These are phyloP conservation scores for Psilocybe cyanescens DNA, from an alignment of 768 basidiomycete species.

Conservation along the genomic window DNA sequence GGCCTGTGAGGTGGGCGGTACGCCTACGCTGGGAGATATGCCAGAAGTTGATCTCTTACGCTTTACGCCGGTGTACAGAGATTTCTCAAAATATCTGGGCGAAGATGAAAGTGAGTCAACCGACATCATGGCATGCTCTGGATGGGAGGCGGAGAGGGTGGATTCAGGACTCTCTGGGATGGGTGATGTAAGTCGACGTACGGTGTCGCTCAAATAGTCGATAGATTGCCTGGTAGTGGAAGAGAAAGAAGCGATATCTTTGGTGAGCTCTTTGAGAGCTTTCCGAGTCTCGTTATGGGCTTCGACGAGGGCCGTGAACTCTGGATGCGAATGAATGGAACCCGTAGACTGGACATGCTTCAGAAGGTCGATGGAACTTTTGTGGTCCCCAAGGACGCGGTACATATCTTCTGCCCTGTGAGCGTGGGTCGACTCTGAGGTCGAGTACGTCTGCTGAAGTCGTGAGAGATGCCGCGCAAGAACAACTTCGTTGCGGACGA, in stretches of 20 bases:
- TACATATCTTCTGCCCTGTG: conserved; percentile 7
- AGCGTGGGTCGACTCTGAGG: conserved; percentile 1
- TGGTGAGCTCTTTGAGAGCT: conserved; percentile 1
- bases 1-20: not conserved
- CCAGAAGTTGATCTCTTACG: not conserved
- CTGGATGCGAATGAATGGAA: not conserved
- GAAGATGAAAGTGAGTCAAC: not conserved
- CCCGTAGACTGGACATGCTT: not conserved
- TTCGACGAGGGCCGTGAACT: conserved; percentile 3
- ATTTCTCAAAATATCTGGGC: not conserved
- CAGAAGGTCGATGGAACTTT: not conserved
- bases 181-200: not conserved
- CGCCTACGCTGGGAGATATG: not conserved
- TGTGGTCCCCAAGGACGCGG: conserved; percentile 9
- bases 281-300: conserved; percentile 9
- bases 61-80: not conserved
- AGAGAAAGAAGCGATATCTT: not conserved
- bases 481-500: conserved; percentile 19
- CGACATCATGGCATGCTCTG: not conserved
- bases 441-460: not conserved
- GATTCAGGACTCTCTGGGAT: not conserved
- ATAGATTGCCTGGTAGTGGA: not conserved
- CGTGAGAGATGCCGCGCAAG: conserved; percentile 11
- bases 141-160: not conserved
- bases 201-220: not conserved